Evolutionary conservation across 108 stramenopile genomes (phyloP), one percentile per base, ranked within the genome.

Genomic region (Phaeodactylum tricornutum): DNA sequence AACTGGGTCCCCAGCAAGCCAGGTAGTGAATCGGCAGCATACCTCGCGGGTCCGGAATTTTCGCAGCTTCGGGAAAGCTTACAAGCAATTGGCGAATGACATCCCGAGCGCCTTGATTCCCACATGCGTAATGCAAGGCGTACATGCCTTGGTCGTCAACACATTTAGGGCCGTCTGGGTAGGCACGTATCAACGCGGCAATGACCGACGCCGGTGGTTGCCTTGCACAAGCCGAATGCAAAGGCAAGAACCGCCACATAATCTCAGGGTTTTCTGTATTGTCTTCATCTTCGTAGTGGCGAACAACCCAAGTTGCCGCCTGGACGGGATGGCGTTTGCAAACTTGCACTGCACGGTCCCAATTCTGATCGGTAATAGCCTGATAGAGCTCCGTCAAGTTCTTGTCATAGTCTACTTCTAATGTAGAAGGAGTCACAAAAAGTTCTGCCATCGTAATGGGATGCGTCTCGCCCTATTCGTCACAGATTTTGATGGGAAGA

Each of bases 1-100:
- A 47, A 23, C 61, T 62, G 17, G 82, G 82, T 25, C 87, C 87
- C 81, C 81, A 88, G 50, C 78, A 80, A 11, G 79, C 77, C 29
- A 88, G 31, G 47, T 84, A 88, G 51, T 88, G 87, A 47, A 88
- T 60, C 4, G 87, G 82, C 28, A 88, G 55, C 87, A 88, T 88
- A 1, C 87, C 87, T 21, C 72, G 66, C 14, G 87, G 82, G 64
- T 88, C 87, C 3, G 38, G 33, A 3, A 40, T 38, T 38, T 69
- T 61, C 28, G 77, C 70, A 24, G 80, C 87, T n/a, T 78, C 59
- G 8, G 82, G 82, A 57, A 64, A 76, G 39, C 32, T 32, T 64
- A 79, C 70, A 12, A 89, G 73, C 29, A 89, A 51, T 29, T 63
- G 14, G 29, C 81, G 79, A 42, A 84, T 66, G n/a, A 79, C 67